These are phyloP conservation scores for Salvia hispanica DNA, from an alignment of 257 asterid genomes.

Conservation along the genomic window DNA sequence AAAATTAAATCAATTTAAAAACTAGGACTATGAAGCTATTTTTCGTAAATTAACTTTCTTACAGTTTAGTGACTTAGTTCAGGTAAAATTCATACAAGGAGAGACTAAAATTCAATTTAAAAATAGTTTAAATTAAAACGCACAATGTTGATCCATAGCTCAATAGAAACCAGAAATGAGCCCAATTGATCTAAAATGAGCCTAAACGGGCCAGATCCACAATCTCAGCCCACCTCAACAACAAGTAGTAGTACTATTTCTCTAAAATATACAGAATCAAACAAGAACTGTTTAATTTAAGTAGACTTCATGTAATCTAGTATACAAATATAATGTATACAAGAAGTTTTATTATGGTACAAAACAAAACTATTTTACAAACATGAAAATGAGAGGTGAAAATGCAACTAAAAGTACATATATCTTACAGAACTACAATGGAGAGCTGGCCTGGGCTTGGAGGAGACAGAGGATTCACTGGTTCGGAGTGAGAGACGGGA, in stretches of 20 bases:
- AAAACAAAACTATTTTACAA: slow-evolving; percentile 37
- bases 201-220: neutral
- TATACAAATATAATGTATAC: neutral
- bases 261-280: neutral
- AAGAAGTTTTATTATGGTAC: slow-evolving; percentile 39
- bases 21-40: neutral
- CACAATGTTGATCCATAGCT: neutral
- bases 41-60: neutral
- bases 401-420: slow-evolving; percentile 25
- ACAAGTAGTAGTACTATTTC: neutral
- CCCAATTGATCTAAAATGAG: neutral
- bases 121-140: neutral
- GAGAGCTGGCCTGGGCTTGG: slow-evolving; percentile 24
- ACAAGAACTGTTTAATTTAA: neutral
- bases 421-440: slow-evolving; percentile 40
- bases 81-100: neutral
- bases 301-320: neutral
- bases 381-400: neutral
- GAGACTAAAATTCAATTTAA: neutral
- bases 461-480: slow-evolving; percentile 37
- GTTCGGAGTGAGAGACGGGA: slow-evolving; percentile 62
- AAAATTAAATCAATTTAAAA: too few relatives aligned
- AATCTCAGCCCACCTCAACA: slow-evolving; percentile 8
- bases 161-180: neutral
- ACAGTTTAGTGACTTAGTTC: neutral